These are phyloP conservation scores for Pleomassaria siparia DNA, from an alignment of 2,329 filamentous ascomycete species.

Conservation along the genomic window DNA sequence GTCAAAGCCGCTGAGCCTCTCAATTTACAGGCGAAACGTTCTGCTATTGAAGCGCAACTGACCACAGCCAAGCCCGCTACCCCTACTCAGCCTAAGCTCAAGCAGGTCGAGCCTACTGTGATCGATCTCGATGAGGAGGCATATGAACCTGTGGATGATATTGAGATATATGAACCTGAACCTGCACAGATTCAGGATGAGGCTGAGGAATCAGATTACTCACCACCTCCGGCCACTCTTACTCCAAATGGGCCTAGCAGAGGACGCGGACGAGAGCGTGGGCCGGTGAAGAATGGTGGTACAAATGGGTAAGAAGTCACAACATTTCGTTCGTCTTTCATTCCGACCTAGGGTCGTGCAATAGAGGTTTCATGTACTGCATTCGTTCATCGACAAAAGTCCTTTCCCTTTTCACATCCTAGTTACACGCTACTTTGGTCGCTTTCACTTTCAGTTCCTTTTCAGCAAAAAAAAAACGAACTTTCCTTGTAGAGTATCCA, in stretches of 20 bases:
- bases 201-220: slow-evolving; percentile 46
- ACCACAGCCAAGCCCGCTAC: slow-evolving; percentile 16
- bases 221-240: slow-evolving; percentile 49
- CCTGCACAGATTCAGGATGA: slow-evolving; percentile 29
- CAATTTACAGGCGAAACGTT: slow-evolving; percentile 25
- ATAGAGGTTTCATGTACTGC: neutral
- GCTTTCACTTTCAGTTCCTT: neutral
- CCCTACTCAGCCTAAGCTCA: slow-evolving; percentile 9
- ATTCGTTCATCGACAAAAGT: neutral
- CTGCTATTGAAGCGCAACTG: slow-evolving; percentile 15
- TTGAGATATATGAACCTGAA: slow-evolving; percentile 42
- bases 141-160: slow-evolving; percentile 43
- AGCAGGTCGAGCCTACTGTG: slow-evolving; percentile 24
- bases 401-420: neutral
- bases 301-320: slow-evolving; percentile 33
- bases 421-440: neutral
- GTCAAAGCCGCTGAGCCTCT: slow-evolving; percentile 35
- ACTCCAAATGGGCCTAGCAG: slow-evolving; percentile 25
- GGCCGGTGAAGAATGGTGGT: slow-evolving; percentile 17
- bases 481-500: neutral
- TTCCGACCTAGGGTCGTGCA: neutral
- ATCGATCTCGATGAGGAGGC: slow-evolving; percentile 42
- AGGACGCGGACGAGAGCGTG: slow-evolving; percentile 27
- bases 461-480: neutral
- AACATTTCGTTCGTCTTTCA: slow-evolving; percentile 20